These are phyloP conservation scores for Bisporella sp. DNA, from an alignment of 2,329 filamentous ascomycete genomes.

Conservation along the genomic window DNA sequence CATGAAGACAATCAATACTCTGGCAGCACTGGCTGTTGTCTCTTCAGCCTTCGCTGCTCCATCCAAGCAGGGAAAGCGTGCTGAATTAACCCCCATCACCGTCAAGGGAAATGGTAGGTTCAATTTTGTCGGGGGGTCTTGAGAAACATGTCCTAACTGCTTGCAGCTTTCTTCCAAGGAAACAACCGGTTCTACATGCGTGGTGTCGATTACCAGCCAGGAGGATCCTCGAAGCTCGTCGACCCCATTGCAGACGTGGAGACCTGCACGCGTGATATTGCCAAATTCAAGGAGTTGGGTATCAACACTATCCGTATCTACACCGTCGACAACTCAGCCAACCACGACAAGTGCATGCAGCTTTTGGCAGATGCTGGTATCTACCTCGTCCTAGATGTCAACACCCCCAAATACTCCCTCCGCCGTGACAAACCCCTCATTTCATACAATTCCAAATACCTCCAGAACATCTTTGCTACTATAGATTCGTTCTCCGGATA, in stretches of 20 bases:
- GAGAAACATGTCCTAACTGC: slow-evolving; percentile 1
- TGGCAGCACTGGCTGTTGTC: slow-evolving; percentile 22
- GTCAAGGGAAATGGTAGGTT: slow-evolving; percentile 27
- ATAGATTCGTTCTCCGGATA: slow-evolving; percentile 62
- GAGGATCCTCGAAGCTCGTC: slow-evolving; percentile 51
- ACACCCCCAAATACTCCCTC: slow-evolving; percentile 65
- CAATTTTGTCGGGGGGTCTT: neutral
- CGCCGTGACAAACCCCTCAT: slow-evolving; percentile 51
- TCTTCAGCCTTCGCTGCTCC: slow-evolving; percentile 15
- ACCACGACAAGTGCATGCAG: slow-evolving; percentile 65
- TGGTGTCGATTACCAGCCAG: slow-evolving; percentile 56
- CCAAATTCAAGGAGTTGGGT: slow-evolving; percentile 60
- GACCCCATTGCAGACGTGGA: slow-evolving; percentile 57
- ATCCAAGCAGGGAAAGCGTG: slow-evolving; percentile 1
- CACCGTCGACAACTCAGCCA: slow-evolving; percentile 61
- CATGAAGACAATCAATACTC: slow-evolving; percentile 24
- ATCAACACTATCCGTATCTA: slow-evolving; percentile 70
- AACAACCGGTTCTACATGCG: slow-evolving; percentile 44
- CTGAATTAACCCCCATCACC: slow-evolving; percentile 19
- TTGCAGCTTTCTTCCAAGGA: slow-evolving; percentile 24
- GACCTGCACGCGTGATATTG: slow-evolving; percentile 57
- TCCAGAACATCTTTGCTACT: slow-evolving; percentile 65
- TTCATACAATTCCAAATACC: slow-evolving; percentile 65
- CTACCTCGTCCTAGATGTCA: slow-evolving; percentile 67
- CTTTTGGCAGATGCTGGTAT: slow-evolving; percentile 61